These are phyloP conservation scores for Ciborinia camelliae DNA, from an alignment of 2,329 filamentous ascomycete genomes.

Conservation along the genomic window DNA sequence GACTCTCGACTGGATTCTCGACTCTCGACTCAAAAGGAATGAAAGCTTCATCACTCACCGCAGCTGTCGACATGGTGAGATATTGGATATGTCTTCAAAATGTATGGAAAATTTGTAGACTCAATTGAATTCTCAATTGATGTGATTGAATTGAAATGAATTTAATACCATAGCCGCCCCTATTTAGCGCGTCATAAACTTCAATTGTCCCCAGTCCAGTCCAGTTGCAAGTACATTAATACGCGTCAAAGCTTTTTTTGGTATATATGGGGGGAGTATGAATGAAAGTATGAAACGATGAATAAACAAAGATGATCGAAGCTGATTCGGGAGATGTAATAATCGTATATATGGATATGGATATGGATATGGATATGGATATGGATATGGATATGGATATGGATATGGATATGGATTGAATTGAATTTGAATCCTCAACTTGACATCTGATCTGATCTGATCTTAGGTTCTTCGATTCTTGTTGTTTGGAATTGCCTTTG, in stretches of 20 bases:
- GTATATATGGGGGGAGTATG: no score
- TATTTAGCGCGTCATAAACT: not conserved
- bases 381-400: no score
- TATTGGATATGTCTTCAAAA: not conserved
- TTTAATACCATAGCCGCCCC: conserved; percentile 2
- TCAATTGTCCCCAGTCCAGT: not conserved
- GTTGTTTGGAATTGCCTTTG: not conserved
- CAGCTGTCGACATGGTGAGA: conserved; percentile 4
- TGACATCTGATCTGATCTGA: no score
- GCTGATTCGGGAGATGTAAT: not conserved
- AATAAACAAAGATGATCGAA: not conserved
- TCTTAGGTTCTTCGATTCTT: not conserved
- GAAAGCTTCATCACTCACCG: conserved; percentile 2
- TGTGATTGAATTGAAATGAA: not conserved
- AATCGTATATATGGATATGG: not conserved
- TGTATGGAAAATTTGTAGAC: not conserved
- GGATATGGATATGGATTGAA: no score
- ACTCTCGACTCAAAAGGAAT: not conserved
- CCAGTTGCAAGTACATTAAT: not conserved
- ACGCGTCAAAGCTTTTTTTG: not conserved
- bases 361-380: not conserved
- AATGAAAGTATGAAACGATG: not conserved
- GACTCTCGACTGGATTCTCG: no score
- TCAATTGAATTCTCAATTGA: conserved; percentile 3
- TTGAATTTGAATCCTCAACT: no score